Evolutionary conservation across 2,329 filamentous ascomycete species (phyloP), one percentile per base, ranked within the genome.

Genomic region (Colletotrichum orchidophilum): DNA sequence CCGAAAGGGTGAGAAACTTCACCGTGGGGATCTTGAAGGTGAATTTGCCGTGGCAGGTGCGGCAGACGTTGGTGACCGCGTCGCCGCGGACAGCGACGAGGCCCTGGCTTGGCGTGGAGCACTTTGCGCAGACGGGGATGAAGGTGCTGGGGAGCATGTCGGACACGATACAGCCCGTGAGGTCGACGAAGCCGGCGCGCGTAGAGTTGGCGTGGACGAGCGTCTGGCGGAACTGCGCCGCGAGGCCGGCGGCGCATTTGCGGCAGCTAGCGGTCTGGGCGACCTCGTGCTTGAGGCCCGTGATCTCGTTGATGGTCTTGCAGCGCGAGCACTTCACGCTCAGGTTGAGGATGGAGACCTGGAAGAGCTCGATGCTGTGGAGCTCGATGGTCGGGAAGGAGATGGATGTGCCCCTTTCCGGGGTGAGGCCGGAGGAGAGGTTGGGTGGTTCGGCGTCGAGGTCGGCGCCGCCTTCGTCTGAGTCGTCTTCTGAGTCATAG

Each of bases 61-160:
- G 90, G 81, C 94, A 97, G 46, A 94, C 87, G 70, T 94, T 93
- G 76, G 90, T 91, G 26, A 90, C 88, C 21, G 89, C 89, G 71
- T 96, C 93, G 55, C 93, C 93, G 29, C 92, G 87, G 6, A 96
- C 92, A 5, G 93, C 91, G 18, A 91, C 86, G 39, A 96, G 86
- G 1, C 93, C 93, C 4, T 88, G 87, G 73, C 91, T 89, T 1
- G 89, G 76, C 0, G 91, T 93, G 33, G 94, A 96, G 81, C 94
- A 97, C 76, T 88, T 87, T 1, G 88, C 87, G 79, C 94, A 97
- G 0, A 93, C 95, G 18, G 94, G 94, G 33, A 93, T 83, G 82
- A 97, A 96, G 50, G 90, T 91, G 80, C 93, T 95, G 64, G 93
- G 92, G 12, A 96, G 87, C 85, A 96, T 88, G 77, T 96, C 94